These are phyloP conservation scores for Groenewaldozyma sp. DNA, from an alignment of 1,139 yeast genomes.

Conservation along the genomic window DNA sequence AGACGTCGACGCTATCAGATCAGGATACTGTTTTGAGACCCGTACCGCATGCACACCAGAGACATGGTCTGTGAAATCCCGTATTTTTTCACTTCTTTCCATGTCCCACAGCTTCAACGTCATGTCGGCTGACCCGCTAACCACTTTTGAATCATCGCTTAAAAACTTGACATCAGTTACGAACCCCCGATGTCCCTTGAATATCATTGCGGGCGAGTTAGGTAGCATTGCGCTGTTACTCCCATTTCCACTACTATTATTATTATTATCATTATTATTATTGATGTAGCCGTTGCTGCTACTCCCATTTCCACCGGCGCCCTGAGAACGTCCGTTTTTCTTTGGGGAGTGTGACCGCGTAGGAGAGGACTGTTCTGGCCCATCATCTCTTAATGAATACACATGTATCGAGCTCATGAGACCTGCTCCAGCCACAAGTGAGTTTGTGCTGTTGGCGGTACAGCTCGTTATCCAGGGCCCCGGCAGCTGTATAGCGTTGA, in stretches of 20 bases:
- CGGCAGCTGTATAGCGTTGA: constrained; percentile 45
- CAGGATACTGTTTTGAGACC: constrained; percentile 29
- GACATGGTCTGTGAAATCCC: constrained; percentile 62
- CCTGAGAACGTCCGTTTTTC: too few species aligned
- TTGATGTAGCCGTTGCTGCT: constrained; percentile 2
- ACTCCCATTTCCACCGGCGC: too few species aligned
- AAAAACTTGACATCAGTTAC: constrained; percentile 67
- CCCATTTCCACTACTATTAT: not conserved
- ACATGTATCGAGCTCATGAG: constrained; percentile 71
- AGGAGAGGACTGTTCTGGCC: constrained; percentile 8
- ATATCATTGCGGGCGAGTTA: constrained; percentile 35
- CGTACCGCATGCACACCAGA: constrained; percentile 67
- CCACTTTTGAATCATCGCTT: constrained; percentile 38
- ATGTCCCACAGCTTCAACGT: constrained; percentile 78
- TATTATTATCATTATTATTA: not conserved
- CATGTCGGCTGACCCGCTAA: constrained; percentile 81
- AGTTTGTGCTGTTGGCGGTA: constrained; percentile 59
- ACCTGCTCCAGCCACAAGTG: constrained; percentile 75
- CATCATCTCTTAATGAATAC: constrained; percentile 28
- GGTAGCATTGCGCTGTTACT: constrained; percentile 9
- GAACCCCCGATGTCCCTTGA: constrained; percentile 78
- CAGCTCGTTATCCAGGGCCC: constrained; percentile 76
- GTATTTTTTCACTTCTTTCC: constrained; percentile 43
- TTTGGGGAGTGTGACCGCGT: too few species aligned
- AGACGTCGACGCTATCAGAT: constrained; percentile 78